These are phyloP conservation scores for Rhododendron kiyosumense DNA, from an alignment of 148 eudicot species.

Conservation along the genomic window DNA sequence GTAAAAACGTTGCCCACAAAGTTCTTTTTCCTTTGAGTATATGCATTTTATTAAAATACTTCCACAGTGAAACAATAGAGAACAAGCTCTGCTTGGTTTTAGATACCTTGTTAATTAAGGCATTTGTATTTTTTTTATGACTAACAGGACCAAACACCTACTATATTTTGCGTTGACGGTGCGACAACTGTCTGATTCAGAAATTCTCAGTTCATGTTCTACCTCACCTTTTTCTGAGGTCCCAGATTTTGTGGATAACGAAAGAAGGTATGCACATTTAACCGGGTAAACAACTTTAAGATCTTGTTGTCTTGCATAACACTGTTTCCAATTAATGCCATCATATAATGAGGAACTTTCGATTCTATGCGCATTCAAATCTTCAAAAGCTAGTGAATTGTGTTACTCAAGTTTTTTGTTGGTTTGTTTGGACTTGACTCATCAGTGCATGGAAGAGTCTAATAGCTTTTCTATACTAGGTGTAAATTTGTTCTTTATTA, in stretches of 20 bases:
- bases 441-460: background rate
- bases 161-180: slow-evolving; percentile 35
- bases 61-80: background rate
- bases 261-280: slow-evolving; percentile 47
- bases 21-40: background rate
- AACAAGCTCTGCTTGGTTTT: background rate
- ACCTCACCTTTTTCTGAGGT: slow-evolving; percentile 89
- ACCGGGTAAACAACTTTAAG: background rate
- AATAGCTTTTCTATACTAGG: background rate
- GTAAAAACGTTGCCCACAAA: slow-evolving; percentile 26
- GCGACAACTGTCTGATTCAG: slow-evolving; percentile 52
- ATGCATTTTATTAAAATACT: background rate
- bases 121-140: background rate
- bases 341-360: background rate
- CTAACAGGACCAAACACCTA: slow-evolving; percentile 40
- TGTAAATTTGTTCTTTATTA: background rate
- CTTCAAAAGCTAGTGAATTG: background rate
- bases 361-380: background rate
- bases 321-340: background rate
- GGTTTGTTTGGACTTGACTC: background rate
- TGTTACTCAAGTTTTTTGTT: background rate
- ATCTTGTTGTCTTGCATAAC: background rate
- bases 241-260: slow-evolving; percentile 68
- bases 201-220: slow-evolving; percentile 58
- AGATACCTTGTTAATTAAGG: background rate